A percentile compares a stretch with the other conserved stretches of the same genome.
Evolutionary conservation across 352 stramenopile species (phyloP).

Genomic region (Aphanomyces astaci): DNA sequence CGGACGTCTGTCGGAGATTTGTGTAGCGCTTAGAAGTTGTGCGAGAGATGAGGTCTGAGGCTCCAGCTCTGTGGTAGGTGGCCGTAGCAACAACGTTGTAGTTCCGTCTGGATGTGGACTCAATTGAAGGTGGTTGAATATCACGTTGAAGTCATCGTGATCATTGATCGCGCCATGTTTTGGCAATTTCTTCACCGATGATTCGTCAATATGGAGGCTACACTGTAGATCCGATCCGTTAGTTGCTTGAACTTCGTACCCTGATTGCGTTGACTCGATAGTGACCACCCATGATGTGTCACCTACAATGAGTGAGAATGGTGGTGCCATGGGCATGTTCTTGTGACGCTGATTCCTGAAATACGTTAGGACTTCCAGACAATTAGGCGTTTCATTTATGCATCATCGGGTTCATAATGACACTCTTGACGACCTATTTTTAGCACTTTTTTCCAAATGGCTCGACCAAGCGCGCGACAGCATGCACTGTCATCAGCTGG

Average conservation of each 20-base stretch:
- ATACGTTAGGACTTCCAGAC: no score
- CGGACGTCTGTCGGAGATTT: no score
- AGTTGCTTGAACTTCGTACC: not conserved
- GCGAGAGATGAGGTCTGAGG: no score
- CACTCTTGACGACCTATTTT: not conserved
- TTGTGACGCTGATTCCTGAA: no score
- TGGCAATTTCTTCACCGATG: not conserved
- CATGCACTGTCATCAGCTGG: not conserved
- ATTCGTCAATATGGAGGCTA: not conserved
- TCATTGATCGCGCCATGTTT: not conserved
- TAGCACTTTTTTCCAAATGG: not conserved
- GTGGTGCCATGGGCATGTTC: not conserved
- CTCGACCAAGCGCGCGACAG: not conserved
- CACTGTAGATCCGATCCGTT: not conserved
- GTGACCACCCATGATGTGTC: not conserved
- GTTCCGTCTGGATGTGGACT: not conserved
- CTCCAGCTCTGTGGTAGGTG: not conserved
- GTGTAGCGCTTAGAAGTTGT: no score
- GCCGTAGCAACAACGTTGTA: not conserved
- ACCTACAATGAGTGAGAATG: not conserved
- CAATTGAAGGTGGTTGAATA: not conserved
- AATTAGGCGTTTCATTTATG: no score
- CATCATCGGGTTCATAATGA: not conserved
- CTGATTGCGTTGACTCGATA: not conserved
- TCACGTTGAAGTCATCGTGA: not conserved